Percentiles rank a stretch among this genome's conserved stretches.
Conservation (phyloP, 2,329 filamentous ascomycete species). For the Penicillium sp. region DNA sequence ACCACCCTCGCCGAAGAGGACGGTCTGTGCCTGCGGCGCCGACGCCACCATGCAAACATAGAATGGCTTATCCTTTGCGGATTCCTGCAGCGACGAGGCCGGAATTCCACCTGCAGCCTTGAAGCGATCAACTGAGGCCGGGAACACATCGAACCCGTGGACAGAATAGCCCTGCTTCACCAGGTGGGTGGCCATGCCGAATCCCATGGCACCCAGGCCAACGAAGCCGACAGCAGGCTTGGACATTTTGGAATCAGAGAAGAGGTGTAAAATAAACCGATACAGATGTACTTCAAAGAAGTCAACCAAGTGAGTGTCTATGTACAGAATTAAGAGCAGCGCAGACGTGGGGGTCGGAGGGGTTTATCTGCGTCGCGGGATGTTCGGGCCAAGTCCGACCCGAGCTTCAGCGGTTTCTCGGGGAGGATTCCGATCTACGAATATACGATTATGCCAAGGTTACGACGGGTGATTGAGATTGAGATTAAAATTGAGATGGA, state of each 20-base stretch:
- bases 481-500: too few relatives aligned
- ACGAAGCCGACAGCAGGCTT: constrained; percentile 67
- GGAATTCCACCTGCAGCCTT: constrained; percentile 63
- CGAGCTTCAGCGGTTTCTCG: not conserved
- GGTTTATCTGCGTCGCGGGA: constrained; percentile 21
- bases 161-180: constrained; percentile 69
- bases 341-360: constrained; percentile 8
- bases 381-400: constrained; percentile 26
- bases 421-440: not conserved
- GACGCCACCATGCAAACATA: constrained; percentile 79
- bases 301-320: not conserved
- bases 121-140: constrained; percentile 69
- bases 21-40: constrained; percentile 67
- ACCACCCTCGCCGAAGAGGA: constrained; percentile 65
- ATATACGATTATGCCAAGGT: too few relatives aligned
- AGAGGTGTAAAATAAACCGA: too few relatives aligned
- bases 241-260: constrained; percentile 34
- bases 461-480: too few relatives aligned
- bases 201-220: constrained; percentile 80
- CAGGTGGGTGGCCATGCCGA: constrained; percentile 78
- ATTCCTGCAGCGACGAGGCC: constrained; percentile 64
- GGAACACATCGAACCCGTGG: constrained; percentile 73
- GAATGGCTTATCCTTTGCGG: constrained; percentile 63
- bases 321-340: not conserved
- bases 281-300: not conserved